A percentile compares a stretch with the other conserved stretches of the same genome.
phyloP scores from a whole-genome alignment of 179 eudicot species.

The Spergularia azorica region DNA sequence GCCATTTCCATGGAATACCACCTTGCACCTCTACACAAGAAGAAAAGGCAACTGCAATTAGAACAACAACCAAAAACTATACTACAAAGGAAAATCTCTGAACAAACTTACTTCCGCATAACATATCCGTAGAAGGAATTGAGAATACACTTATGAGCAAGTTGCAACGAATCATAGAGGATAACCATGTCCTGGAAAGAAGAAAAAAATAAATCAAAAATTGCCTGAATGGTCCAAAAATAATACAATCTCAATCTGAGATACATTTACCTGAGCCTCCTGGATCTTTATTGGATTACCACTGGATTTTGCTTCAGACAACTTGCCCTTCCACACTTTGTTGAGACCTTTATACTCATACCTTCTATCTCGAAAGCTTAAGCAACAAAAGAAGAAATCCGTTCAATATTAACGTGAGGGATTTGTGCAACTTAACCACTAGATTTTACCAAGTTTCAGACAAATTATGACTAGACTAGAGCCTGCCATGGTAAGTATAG shows the following conservation, averaged over 20 bases:
- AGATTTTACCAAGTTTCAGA: background rate
- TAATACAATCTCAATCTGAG: slow-evolving; percentile 1
- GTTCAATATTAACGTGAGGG: slow-evolving; percentile 9
- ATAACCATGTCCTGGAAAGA: slow-evolving; percentile 88
- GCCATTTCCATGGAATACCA: slow-evolving; percentile 99
- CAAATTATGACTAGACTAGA: slow-evolving; percentile 10
- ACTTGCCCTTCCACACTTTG: slow-evolving; percentile 96
- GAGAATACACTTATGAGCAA: slow-evolving; percentile 97
- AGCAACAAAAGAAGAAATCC: slow-evolving; percentile 24
- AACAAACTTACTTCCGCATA: slow-evolving; percentile 86
- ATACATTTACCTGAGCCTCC: slow-evolving; percentile 84
- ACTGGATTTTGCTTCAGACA: slow-evolving; percentile 90
- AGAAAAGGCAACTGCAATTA: background rate
- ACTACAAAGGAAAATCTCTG: slow-evolving; percentile 5
- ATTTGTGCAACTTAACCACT: slow-evolving; percentile 4
- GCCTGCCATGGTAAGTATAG: background rate
- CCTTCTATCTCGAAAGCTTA: slow-evolving; percentile 96
- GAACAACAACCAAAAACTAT: slow-evolving; percentile 10
- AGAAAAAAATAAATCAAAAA: slow-evolving; percentile 1
- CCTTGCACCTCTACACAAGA: slow-evolving; percentile 81
- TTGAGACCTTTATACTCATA: slow-evolving; percentile 97
- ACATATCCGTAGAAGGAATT: slow-evolving; percentile 99
- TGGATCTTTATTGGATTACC: slow-evolving; percentile 94
- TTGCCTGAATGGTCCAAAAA: background rate
- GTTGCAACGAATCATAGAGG: slow-evolving; percentile 94